Evolutionary conservation across 495 filamentous ascomycete species (phyloP).

Genomic region (Penicillium goetzii): DNA sequence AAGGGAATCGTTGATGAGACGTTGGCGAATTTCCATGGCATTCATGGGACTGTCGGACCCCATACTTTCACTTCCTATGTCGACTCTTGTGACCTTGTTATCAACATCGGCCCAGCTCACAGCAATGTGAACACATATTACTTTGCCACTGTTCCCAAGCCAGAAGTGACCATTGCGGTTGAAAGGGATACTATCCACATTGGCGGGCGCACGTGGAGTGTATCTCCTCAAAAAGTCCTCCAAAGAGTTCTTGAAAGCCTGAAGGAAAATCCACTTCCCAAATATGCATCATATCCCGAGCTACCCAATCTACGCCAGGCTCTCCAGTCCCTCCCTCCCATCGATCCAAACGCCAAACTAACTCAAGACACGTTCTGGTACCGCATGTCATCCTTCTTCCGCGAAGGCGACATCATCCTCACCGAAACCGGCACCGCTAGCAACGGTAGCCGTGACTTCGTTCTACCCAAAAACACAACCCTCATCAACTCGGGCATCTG

Average conservation of each 20-base stretch:
- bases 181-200: slow-evolving; percentile 15
- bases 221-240: neutral
- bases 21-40: slow-evolving; percentile 36
- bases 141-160: slow-evolving; percentile 25
- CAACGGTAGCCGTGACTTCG: slow-evolving; percentile 30
- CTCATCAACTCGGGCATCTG: slow-evolving; percentile 41
- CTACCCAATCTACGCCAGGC: neutral
- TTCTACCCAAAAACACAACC: slow-evolving; percentile 27
- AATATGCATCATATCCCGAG: neutral
- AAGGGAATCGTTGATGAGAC: slow-evolving; percentile 39
- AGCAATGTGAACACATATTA: slow-evolving; percentile 36
- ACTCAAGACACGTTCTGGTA: slow-evolving; percentile 31
- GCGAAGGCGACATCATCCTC: slow-evolving; percentile 36
- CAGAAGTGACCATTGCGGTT: slow-evolving; percentile 22
- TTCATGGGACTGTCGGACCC: slow-evolving; percentile 19
- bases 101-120: slow-evolving; percentile 33
- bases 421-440: slow-evolving; percentile 42
- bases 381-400: slow-evolving; percentile 25
- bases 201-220: neutral
- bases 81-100: slow-evolving; percentile 34
- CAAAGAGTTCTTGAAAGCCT: neutral
- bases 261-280: neutral
- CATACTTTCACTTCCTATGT: slow-evolving; percentile 20
- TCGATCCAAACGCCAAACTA: slow-evolving; percentile 6
- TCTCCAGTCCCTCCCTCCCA: neutral